Evolutionary conservation across 2,329 filamentous ascomycete species (phyloP).

Genomic region (Zasmidium angulare): DNA sequence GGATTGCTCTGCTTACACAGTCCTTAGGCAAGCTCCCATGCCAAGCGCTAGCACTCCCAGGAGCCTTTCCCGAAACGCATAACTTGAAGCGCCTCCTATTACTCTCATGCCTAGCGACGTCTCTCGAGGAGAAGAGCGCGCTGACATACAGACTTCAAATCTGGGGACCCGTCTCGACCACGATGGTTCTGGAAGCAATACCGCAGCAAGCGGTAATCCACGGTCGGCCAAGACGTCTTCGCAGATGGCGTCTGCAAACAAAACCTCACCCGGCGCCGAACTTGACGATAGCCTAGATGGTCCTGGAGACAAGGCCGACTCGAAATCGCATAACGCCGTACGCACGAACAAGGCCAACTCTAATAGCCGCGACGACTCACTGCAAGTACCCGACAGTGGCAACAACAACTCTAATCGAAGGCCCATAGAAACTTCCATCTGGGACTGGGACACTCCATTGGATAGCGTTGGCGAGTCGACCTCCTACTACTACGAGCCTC

Average conservation of each 20-base stretch:
- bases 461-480: constrained; percentile 29
- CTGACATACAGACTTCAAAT: constrained; percentile 9
- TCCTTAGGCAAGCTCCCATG: constrained; percentile 2
- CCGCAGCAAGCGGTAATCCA: not conserved
- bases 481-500: constrained; percentile 42
- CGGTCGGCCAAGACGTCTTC: not conserved
- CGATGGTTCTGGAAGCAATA: constrained; percentile 3
- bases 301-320: not conserved
- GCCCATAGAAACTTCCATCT: constrained; percentile 25
- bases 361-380: constrained; percentile 4
- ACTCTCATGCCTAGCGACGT: constrained; percentile 1
- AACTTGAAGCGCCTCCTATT: constrained; percentile 1
- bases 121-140: not conserved
- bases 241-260: constrained; percentile 5
- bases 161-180: not conserved
- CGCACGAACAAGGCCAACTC: constrained; percentile 2
- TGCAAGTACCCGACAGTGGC: constrained; percentile 10
- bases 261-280: not conserved
- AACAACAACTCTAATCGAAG: constrained; percentile 2
- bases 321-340: not conserved
- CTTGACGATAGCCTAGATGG: constrained; percentile 2
- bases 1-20: constrained; percentile 2
- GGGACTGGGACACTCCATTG: constrained; percentile 42
- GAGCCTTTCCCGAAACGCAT: constrained; percentile 5
- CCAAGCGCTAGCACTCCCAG: not conserved